A percentile compares a stretch with the other conserved stretches of the same genome.
phyloP scores from a whole-genome alignment of 768 basidiomycete genomes.

The Suillus brevipes region DNA sequence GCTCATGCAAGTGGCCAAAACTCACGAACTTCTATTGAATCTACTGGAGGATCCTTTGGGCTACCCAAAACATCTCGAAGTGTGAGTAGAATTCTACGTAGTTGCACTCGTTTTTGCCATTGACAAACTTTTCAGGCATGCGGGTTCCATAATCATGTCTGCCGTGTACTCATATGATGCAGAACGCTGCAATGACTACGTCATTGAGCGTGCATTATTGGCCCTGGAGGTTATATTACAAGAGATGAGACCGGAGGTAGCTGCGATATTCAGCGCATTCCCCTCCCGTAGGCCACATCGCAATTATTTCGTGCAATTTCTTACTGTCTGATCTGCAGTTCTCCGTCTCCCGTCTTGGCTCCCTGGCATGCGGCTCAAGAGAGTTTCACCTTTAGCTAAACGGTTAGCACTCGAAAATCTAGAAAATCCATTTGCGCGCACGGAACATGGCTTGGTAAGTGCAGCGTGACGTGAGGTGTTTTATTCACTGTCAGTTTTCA shows the following conservation, averaged over 20 bases:
- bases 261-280: constrained; percentile 9
- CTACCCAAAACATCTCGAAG: constrained; percentile 4
- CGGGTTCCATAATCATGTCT: constrained; percentile 9
- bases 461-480: too few species aligned
- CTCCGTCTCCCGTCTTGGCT: constrained; percentile 11
- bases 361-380: constrained; percentile 7
- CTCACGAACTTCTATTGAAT: constrained; percentile 3
- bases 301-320: neutral
- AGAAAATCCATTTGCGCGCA: constrained; percentile 4
- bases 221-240: neutral
- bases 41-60: constrained; percentile 2
- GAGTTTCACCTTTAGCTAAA: neutral
- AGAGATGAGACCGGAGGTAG: neutral
- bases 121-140: neutral
- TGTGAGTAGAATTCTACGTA: neutral
- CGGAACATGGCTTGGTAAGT: constrained; percentile 1
- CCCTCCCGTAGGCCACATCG: constrained; percentile 5
- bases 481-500: neutral
- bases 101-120: neutral
- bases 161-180: constrained; percentile 8
- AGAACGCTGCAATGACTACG: neutral
- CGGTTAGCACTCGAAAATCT: neutral
- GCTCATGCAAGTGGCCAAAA: constrained; percentile 5
- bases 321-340: constrained; percentile 2
- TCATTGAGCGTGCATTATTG: neutral